Evolutionary conservation across 352 stramenopile species (phyloP), one percentile per base, ranked within the genome.

Genomic region (Globisporangium abappressorium): DNA sequence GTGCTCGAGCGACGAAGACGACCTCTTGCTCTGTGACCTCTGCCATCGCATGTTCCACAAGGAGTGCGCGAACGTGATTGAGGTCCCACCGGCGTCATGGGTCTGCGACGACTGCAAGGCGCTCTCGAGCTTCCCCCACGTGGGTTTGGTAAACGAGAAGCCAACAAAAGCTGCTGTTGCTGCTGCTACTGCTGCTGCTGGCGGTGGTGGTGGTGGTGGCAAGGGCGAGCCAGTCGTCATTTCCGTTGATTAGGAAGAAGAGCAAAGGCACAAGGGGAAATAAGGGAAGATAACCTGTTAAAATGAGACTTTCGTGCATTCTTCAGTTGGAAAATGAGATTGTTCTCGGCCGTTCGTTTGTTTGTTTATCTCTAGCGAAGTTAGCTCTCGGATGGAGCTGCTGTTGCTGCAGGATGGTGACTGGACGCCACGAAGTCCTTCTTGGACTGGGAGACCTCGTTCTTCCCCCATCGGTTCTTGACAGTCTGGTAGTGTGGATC

Each of bases 41-140:
- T 94, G 86, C 69, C 85, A 92, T 73, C 79, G 86, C 62, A 82
- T 91, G 81, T 94, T 93, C 68, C 86, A 94, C 77, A 90, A 84
- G 68, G 81, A 90, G 66, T 94, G 86, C 64, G 83, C 90, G 68
- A 87, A 89, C 70, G 89, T 93, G 78, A 70, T 85, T 14, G 83
- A 91, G 71, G 68, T 94, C 20, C 86, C 86, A 43, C 83, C 85
- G 4, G 84, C 86, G 12, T 93, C 83, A 8, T 94, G 86, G 86
- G 84, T 94, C 62, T 94, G 86, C 70, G 74, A 72, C 62, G 76
- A 79, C 11, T 94, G 86, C 73, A 90, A 87, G 75, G 85, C 76
- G 63, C 72, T 93, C 24, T 75, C 81, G 54, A 86, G 88, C 66
- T 81, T 84, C 64, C 80, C 81, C 47, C 75, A 82, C 55, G 79